A percentile compares a stretch with the other conserved stretches of the same genome.
Evolutionary conservation across 73 alveolate genomes (phyloP).

Genomic region (Stentor roeselii): DNA sequence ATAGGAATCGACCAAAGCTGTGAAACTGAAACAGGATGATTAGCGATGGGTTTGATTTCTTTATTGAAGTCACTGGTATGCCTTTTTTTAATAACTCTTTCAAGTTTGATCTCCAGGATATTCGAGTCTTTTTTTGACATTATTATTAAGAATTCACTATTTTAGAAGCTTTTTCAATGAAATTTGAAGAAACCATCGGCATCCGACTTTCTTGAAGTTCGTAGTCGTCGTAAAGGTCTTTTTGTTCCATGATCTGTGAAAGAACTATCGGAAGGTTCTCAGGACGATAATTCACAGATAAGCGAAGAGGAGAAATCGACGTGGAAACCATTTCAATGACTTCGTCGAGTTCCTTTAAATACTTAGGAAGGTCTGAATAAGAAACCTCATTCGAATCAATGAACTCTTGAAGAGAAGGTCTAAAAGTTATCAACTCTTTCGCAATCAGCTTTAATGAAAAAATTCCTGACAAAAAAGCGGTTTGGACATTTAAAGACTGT

Average conservation of each 20-base stretch:
- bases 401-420: neutral
- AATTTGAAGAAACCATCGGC: neutral
- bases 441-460: neutral
- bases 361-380: neutral
- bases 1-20: constrained; percentile 7
- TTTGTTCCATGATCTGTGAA: neutral
- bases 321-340: neutral
- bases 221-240: neutral
- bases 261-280: neutral
- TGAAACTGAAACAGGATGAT: neutral
- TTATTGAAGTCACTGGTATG: neutral
- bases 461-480: too few species aligned
- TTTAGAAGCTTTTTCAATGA: neutral
- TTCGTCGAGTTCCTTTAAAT: neutral
- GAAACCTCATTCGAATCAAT: neutral
- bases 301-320: too few species aligned
- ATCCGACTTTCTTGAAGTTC: neutral
- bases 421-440: neutral
- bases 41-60: constrained; percentile 5
- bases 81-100: constrained; percentile 9
- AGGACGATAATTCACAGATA: too few species aligned
- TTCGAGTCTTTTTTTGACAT: constrained; percentile 19
- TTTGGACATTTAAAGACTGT: neutral
- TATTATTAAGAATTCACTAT: neutral
- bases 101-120: constrained; percentile 6